Conservation (phyloP, 768 basidiomycete species). For the Coprinellus micaceus region DNA sequence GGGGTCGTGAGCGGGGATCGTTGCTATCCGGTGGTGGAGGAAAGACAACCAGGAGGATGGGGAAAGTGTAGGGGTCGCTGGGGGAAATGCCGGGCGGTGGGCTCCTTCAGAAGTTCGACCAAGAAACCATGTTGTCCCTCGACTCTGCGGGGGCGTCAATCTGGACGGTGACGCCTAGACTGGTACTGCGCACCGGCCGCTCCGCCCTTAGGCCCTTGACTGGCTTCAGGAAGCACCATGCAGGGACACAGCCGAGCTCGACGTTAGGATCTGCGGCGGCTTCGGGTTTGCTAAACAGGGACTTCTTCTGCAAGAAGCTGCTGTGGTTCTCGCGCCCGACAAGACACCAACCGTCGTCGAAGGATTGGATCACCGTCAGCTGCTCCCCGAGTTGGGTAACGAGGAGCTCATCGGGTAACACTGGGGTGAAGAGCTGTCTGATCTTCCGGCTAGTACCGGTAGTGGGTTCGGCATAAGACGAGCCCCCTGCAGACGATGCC, state of each 20-base stretch:
- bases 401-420: conserved; percentile 72
- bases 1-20: neutral
- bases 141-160: conserved; percentile 38
- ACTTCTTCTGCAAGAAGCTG: conserved; percentile 31
- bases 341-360: conserved; percentile 80
- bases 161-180: conserved; percentile 62
- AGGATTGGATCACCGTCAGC: conserved; percentile 59
- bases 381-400: conserved; percentile 51
- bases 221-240: conserved; percentile 72
- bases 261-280: conserved; percentile 25
- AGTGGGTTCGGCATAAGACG: conserved; percentile 29
- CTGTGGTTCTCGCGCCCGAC: conserved; percentile 50
- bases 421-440: conserved; percentile 61
- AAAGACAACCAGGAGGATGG: neutral
- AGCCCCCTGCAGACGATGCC: conserved; percentile 31
- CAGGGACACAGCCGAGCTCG: conserved; percentile 70
- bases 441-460: conserved; percentile 47
- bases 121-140: conserved; percentile 57
- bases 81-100: neutral
- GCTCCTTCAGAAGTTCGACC: conserved; percentile 59
- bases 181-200: conserved; percentile 60
- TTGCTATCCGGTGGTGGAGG: neutral
- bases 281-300: conserved; percentile 33
- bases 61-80: neutral
- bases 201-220: conserved; percentile 55